These are phyloP conservation scores for Cercospora nicotianae DNA, from an alignment of 2,329 filamentous ascomycete species.

Conservation along the genomic window DNA sequence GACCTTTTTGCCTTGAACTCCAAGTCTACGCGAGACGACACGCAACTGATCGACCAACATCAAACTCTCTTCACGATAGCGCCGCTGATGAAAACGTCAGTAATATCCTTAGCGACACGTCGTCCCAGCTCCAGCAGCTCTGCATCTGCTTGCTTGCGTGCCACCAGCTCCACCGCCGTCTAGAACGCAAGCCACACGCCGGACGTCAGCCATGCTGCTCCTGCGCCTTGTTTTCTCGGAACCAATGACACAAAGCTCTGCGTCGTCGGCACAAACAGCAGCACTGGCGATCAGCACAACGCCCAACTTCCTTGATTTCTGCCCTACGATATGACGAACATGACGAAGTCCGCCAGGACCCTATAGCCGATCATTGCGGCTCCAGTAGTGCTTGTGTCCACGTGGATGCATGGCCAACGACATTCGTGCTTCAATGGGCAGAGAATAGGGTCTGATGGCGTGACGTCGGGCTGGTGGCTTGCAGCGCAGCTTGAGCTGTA, in stretches of 20 bases:
- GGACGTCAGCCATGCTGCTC: background rate
- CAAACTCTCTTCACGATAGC: background rate
- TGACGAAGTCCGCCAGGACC: background rate
- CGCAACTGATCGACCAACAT: background rate
- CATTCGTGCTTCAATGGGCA: background rate
- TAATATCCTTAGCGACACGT: background rate
- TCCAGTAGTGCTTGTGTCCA: slow-evolving; percentile 3
- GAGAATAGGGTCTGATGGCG: background rate
- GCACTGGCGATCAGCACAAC: background rate
- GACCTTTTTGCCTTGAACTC: background rate
- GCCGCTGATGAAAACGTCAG: background rate
- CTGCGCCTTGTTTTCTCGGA: background rate
- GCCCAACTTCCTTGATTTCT: slow-evolving; percentile 7
- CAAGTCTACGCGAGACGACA: background rate
- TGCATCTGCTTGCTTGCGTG: background rate
- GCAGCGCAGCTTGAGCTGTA: slow-evolving; percentile 6
- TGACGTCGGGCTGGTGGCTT: slow-evolving; percentile 42
- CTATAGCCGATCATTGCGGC: slow-evolving; percentile 8
- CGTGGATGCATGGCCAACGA: background rate
- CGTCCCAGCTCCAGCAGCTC: background rate
- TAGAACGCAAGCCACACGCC: background rate
- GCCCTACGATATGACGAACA: background rate
- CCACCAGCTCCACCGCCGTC: background rate
- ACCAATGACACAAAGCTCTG: background rate
- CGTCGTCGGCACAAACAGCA: background rate